A percentile compares a stretch with the other conserved stretches of the same genome.
These are phyloP conservation scores for Camellia granthamiana DNA, from an alignment of 148 eudicot genomes.

Conservation along the genomic window DNA sequence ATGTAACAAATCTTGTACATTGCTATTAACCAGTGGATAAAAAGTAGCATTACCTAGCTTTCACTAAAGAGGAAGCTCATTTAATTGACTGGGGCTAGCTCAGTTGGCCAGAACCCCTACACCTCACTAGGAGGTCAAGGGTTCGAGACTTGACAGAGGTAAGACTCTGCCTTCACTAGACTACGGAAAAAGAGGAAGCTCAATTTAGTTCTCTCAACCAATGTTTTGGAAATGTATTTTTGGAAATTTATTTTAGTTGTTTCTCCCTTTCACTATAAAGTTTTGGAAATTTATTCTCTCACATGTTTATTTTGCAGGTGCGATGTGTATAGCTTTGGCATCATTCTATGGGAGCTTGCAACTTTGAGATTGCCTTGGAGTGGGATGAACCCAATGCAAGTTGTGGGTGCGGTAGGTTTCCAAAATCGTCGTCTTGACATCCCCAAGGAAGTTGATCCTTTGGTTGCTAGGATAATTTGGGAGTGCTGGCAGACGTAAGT, in stretches of 20 bases:
- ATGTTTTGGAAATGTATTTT: neutral
- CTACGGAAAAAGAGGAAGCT: neutral
- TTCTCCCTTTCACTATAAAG: slow-evolving; percentile 1
- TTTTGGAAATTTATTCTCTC: slow-evolving; percentile 3
- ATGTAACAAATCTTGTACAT: neutral
- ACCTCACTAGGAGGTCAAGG: too few species aligned
- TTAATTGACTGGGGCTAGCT: too few species aligned
- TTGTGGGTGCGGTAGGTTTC: slow-evolving; percentile 98
- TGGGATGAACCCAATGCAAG: slow-evolving; percentile 99
- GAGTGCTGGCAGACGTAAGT: slow-evolving; percentile 98
- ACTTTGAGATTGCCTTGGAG: slow-evolving; percentile 93
- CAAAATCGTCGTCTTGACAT: slow-evolving; percentile 92
- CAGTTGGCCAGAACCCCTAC: too few species aligned
- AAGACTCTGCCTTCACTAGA: too few species aligned
- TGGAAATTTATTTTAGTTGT: neutral
- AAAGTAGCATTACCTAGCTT: neutral
- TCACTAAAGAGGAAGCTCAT: neutral
- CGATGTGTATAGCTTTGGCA: slow-evolving; percentile 96
- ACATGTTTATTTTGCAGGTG: slow-evolving; percentile 53
- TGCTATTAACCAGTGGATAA: neutral
- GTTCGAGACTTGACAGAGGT: too few species aligned
- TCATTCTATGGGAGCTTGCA: slow-evolving; percentile 96
- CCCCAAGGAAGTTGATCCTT: slow-evolving; percentile 89
- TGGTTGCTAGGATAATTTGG: slow-evolving; percentile 83
- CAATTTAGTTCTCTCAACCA: neutral